Base-by-base conservation (phyloP, 257 asterid genomes). In the Petrea volubilis region DNA sequence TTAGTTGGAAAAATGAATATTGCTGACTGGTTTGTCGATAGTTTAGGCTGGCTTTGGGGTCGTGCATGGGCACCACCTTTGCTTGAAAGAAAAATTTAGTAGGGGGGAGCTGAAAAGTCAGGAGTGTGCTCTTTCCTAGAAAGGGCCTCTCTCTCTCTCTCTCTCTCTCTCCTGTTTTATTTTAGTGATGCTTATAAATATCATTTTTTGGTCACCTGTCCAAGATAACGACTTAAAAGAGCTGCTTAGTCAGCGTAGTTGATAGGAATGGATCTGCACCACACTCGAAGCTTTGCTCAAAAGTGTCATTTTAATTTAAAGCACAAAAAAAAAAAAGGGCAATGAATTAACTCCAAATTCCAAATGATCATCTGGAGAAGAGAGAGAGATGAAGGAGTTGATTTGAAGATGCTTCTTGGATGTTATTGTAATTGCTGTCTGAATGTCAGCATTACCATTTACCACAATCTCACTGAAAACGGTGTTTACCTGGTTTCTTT, bases 21-120 rank as follows among this genome's bases (percentile, higher is more conserved):
- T 61, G 72, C 72, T 75, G 72, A 75, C 72, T 53, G 12, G 34
- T 41, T 17, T 24, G 38, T 57, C 63, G 41, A 27, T 14, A 28
- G 63, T 41, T 57, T 40, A 15, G 66, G 71, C 60, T 60, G 71
- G 67, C 34, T 52, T 62, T 36, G 52, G 21, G n/a, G n/a, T 51
- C 58, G 51, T 73, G 66, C 29, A 40, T 63, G 46, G 77, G 69
- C 61, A 11, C 3, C 60, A 47, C 21, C 18, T 27, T 49, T n/a
- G 31, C 24, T 41, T 18, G 58, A 25, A 12, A 20, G 33, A 33
- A 20, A 46, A 8, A 47, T 0, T 25, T 36, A 50, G 62, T 72
- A 72, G 50, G 63, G 60, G 49, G 18, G 40, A 1, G 36, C 53
- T 47, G 20, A 10, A 21, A 38, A 12, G 27, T 15, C 18, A 20